A percentile compares a stretch with the other conserved stretches of the same genome.
phyloP scores from a whole-genome alignment of 805 yeast species.

The Metschnikowia orientalis region DNA sequence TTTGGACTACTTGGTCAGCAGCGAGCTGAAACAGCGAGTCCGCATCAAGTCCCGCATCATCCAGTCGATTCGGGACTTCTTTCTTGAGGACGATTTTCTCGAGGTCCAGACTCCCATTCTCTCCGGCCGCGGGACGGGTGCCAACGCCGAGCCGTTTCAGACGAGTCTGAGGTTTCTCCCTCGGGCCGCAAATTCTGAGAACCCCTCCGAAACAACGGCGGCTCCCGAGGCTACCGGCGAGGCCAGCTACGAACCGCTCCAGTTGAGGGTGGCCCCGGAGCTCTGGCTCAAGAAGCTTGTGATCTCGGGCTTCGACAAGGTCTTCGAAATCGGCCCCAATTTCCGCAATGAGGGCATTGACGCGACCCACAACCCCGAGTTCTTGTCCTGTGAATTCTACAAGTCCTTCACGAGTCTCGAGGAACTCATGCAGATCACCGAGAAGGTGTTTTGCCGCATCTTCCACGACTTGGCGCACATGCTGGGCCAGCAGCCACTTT shows the following conservation, averaged over 20 bases:
- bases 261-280: constrained; percentile 89
- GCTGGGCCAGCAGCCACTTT: constrained; percentile 14
- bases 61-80: constrained; percentile 51
- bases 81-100: constrained; percentile 52
- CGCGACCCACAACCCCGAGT: constrained; percentile 90
- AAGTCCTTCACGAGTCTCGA: constrained; percentile 63
- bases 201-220: neutral
- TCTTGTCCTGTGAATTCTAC: constrained; percentile 86
- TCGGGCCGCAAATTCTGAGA: constrained; percentile 5
- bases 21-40: constrained; percentile 43
- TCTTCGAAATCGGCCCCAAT: constrained; percentile 79
- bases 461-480: constrained; percentile 25
- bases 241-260: constrained; percentile 35
- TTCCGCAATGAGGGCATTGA: constrained; percentile 95
- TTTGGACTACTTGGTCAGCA: constrained; percentile 65
- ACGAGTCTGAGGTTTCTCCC: constrained; percentile 46
- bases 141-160: constrained; percentile 82
- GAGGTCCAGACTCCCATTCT: constrained; percentile 91
- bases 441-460: constrained; percentile 47
- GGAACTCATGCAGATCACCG: constrained; percentile 63
- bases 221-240: no score
- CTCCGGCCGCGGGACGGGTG: constrained; percentile 75
- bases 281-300: constrained; percentile 84
- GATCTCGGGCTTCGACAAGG: constrained; percentile 78
- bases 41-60: constrained; percentile 53